Evolutionary conservation across 2,329 filamentous ascomycete species (phyloP), one percentile per base, ranked within the genome.

Genomic region (Diatrype stigma): DNA sequence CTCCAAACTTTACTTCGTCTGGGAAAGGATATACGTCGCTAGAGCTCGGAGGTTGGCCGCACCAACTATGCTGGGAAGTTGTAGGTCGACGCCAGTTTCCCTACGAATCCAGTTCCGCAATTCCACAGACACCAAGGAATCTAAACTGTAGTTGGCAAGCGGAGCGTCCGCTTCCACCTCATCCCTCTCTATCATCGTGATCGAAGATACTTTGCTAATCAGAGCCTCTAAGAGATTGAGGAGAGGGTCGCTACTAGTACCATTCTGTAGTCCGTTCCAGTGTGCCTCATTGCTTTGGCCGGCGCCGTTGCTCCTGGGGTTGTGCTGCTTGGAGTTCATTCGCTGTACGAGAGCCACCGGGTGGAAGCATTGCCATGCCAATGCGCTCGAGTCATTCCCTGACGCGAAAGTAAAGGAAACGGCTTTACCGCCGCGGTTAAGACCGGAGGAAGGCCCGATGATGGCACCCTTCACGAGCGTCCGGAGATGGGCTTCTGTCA

Each of bases 41-140:
- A 56, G 28, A 10, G 45, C 46, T 26, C 30, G 21, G 17, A 56
- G 37, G 44, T 53, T 54, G n/a, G 40, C 50, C 7, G 52, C 51
- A 10, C 38, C 28, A 12, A 47, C 49, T 21, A 56, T 56, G n/a
- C 44, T 45, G 22, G 46, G 40, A 21, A 56, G 52, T 17, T 44
- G 12, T 6, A 56, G 38, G 12, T 66, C 58, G 3, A 67, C 48
- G 12, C 51, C 54, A 28, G 62, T 60, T 38, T 59, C 54, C 22
- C 58, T 54, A 35, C 59, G 62, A 22, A 68, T 56, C 64, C 63
- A 66, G 16, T 60, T 64, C 23, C 64, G 55, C 42, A 68, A 51
- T 46, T 68, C 67, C 5, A 61, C 60, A 1, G 57, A 61, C 17
- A 69, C 55, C 52, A 68, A 60, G 23, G 60, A 65, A 49, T 69